phyloP scores from a whole-genome alignment of 345 rosid species.

The Aquilaria sinensis region DNA sequence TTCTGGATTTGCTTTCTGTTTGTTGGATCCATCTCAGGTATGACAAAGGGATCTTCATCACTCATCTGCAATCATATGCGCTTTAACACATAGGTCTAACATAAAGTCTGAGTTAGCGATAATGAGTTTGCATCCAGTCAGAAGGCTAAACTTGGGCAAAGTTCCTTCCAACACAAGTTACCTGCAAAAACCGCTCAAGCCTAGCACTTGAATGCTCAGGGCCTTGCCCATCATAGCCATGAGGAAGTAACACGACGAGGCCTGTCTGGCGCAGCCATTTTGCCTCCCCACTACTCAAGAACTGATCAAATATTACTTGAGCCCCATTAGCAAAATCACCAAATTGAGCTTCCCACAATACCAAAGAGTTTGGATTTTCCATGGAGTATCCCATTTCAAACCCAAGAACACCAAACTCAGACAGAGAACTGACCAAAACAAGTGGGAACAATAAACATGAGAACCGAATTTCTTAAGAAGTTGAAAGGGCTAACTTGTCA shows the following conservation, averaged over 20 bases:
- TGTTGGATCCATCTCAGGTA: constrained; percentile 79
- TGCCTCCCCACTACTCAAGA: constrained; percentile 75
- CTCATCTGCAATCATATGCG: constrained; percentile 47
- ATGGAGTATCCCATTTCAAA: constrained; percentile 79
- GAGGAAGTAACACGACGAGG: constrained; percentile 72
- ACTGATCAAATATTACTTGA: constrained; percentile 79
- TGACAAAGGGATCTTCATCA: constrained; percentile 67
- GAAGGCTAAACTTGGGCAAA: not conserved
- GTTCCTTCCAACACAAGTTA: constrained; percentile 11
- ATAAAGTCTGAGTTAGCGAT: no score
- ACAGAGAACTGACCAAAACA: constrained; percentile 52
- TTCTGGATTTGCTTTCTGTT: constrained; percentile 72
- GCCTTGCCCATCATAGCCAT: constrained; percentile 82
- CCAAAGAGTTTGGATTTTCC: constrained; percentile 70
- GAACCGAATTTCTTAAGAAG: no score
- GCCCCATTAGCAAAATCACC: constrained; percentile 86
- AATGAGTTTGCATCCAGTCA: no score
- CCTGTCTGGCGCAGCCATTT: constrained; percentile 81
- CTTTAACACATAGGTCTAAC: no score
- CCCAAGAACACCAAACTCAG: constrained; percentile 84
- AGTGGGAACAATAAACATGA: not conserved
- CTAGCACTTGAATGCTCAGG: constrained; percentile 88
- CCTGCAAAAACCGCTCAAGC: constrained; percentile 76
- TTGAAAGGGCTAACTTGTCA: no score
- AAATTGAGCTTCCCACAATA: constrained; percentile 79